A percentile compares a stretch with the other conserved stretches of the same genome.
Conservation (phyloP, 129 eudicot genomes). For the Lactuca sativa region DNA sequence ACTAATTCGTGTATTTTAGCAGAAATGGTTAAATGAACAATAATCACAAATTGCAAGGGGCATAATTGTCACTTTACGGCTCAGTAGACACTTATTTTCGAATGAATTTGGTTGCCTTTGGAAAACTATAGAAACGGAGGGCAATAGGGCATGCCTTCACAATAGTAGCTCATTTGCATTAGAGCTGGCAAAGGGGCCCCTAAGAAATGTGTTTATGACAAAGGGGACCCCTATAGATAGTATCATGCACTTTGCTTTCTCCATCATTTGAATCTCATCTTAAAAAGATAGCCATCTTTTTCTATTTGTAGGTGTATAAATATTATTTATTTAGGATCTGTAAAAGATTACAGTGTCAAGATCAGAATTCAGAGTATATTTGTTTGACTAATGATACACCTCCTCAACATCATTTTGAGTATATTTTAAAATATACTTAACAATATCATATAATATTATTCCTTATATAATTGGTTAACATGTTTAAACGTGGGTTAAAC, state of each 20-base stretch:
- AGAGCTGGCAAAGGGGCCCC: slow-evolving; percentile 18
- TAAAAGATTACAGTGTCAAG: slow-evolving; percentile 9
- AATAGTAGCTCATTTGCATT: slow-evolving; percentile 13
- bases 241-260: slow-evolving; percentile 19
- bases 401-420: background rate
- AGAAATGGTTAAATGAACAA: background rate
- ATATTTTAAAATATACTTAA: no score
- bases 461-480: no score
- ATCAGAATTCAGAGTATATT: background rate
- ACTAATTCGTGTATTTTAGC: no score
- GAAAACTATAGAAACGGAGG: background rate
- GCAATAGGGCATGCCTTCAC: slow-evolving; percentile 19
- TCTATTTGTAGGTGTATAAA: slow-evolving; percentile 13
- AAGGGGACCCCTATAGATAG: slow-evolving; percentile 21
- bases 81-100: background rate
- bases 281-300: slow-evolving; percentile 8
- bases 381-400: background rate
- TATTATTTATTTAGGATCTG: slow-evolving; percentile 8
- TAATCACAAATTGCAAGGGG: background rate
- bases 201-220: slow-evolving; percentile 12
- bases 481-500: background rate
- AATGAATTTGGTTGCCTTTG: background rate
- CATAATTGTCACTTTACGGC: background rate
- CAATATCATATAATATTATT: background rate
- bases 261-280: slow-evolving; percentile 15